Percentiles rank a stretch among this genome's conserved stretches.
Conservation (phyloP, 768 basidiomycete species). For the Mycena haematopus region DNA sequence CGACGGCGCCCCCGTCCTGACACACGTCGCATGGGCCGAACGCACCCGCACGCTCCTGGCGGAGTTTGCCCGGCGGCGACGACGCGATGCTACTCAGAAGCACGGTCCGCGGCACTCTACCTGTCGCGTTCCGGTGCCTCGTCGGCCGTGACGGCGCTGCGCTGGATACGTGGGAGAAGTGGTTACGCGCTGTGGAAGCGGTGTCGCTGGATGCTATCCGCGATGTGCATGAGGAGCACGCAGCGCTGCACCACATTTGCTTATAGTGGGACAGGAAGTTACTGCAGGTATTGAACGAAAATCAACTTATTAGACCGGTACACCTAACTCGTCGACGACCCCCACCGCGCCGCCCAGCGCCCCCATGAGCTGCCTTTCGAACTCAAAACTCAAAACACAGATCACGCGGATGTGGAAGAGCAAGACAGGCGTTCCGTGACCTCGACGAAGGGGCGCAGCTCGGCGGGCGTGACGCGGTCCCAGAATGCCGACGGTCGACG, state of each 20-base stretch:
- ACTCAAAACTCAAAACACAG: too few species aligned
- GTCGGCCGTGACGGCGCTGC: neutral
- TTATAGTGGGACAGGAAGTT: too few species aligned
- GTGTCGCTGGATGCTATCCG: neutral
- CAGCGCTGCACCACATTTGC: neutral
- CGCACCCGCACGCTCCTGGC: neutral
- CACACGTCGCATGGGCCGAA: conserved; percentile 9
- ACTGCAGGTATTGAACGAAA: too few species aligned
- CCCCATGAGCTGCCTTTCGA: too few species aligned
- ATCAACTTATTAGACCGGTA: too few species aligned
- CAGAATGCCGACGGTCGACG: too few species aligned
- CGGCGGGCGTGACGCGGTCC: too few species aligned
- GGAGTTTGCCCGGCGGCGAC: conserved; percentile 5
- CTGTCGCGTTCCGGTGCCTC: conserved; percentile 7
- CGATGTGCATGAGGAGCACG: conserved; percentile 2
- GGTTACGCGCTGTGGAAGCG: conserved; percentile 11
- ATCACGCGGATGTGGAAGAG: too few species aligned
- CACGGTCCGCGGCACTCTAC: conserved; percentile 1
- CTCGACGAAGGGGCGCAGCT: too few species aligned
- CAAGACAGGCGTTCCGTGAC: too few species aligned
- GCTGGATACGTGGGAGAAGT: conserved; percentile 11
- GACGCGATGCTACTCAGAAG: conserved; percentile 9
- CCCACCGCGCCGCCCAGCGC: too few species aligned
- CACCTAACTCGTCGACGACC: too few species aligned
- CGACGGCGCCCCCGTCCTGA: neutral